Conservation (phyloP, 179 eudicot genomes). For the Silene coronaria region DNA sequence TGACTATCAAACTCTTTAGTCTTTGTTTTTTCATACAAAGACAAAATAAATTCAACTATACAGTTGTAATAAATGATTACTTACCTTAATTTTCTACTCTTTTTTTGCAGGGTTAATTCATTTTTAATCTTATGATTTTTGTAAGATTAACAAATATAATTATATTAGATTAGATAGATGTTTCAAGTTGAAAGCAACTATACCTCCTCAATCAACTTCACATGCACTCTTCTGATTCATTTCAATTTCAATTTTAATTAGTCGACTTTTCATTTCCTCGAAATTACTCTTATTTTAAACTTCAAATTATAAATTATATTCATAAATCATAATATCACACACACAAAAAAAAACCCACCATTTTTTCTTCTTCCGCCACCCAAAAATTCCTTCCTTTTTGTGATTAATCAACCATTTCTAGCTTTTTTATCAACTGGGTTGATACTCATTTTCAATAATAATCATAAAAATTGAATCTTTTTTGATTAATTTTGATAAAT, state of each 20-base stretch:
- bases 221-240: slow-evolving; percentile 20
- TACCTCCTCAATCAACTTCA: slow-evolving; percentile 23
- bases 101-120: slow-evolving; percentile 21
- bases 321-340: background rate
- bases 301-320: background rate
- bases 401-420: background rate
- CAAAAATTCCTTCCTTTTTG: background rate
- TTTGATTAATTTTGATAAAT: background rate
- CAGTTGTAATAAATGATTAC: background rate
- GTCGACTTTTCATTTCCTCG: slow-evolving; percentile 22
- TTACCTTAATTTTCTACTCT: background rate
- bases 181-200: slow-evolving; percentile 10
- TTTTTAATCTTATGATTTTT: background rate
- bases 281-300: background rate
- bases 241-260: slow-evolving; percentile 14
- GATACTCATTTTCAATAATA: background rate
- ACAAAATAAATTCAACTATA: background rate
- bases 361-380: background rate
- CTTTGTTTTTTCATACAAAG: background rate
- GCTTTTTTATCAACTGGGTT: slow-evolving; percentile 8
- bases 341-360: background rate
- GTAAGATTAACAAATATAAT: background rate
- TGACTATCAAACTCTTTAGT: background rate
- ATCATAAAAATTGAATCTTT: background rate
- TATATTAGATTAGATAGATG: slow-evolving; percentile 3